These are phyloP conservation scores for Didymella arachidicola DNA, from an alignment of 2,329 filamentous ascomycete species.

Conservation along the genomic window DNA sequence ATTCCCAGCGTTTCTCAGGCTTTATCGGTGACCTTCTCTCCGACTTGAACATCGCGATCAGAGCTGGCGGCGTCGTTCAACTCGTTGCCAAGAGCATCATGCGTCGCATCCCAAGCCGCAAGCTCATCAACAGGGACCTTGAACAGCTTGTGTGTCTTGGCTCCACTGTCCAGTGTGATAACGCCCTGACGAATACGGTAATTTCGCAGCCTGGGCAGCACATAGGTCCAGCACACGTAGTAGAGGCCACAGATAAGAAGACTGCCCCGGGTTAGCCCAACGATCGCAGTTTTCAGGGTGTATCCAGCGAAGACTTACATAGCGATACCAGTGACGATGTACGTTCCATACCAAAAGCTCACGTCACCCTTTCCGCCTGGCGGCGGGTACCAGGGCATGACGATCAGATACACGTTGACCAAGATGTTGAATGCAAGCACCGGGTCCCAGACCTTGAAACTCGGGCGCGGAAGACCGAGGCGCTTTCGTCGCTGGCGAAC, in stretches of 20 bases:
- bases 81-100: conserved; percentile 56
- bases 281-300: too few relatives aligned
- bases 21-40: background rate
- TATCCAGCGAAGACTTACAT: conserved; percentile 59
- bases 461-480: conserved; percentile 57
- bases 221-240: conserved; percentile 66
- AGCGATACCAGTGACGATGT: conserved; percentile 67
- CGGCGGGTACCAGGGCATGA: conserved; percentile 76
- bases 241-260: conserved; percentile 64
- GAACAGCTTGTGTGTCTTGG: conserved; percentile 60
- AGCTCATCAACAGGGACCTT: conserved; percentile 63
- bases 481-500: conserved; percentile 64
- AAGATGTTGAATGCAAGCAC: conserved; percentile 67
- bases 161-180: conserved; percentile 59
- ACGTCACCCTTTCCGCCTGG: conserved; percentile 69
- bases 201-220: conserved; percentile 61
- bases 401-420: conserved; percentile 67
- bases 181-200: conserved; percentile 66
- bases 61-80: background rate
- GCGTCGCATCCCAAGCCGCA: conserved; percentile 64
- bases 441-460: conserved; percentile 67
- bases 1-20: background rate
- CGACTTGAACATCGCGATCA: background rate
- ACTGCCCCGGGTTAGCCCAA: conserved; percentile 39
- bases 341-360: conserved; percentile 76